Evolutionary conservation across 2,329 filamentous ascomycete genomes (phyloP), one percentile per base, ranked within the genome.

Genomic region (Arachnomyces sp.): DNA sequence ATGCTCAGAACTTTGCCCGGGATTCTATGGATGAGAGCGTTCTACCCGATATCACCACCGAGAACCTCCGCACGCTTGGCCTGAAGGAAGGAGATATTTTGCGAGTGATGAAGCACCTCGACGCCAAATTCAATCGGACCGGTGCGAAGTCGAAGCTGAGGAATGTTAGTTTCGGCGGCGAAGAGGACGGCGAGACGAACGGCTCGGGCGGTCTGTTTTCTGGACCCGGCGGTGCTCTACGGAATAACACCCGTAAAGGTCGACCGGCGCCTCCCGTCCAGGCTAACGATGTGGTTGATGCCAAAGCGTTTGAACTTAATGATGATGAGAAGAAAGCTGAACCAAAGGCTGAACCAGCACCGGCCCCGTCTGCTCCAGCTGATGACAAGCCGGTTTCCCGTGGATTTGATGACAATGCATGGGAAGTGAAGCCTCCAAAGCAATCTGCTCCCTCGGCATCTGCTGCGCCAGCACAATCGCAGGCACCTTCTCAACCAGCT

Each of bases 11-110:
- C 2, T 98, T 98, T 57, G 64, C 78, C 35, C 82, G 82, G 56
- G 92, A 98, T 57, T 92, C 89, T 16, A 96, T 98, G 87, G 89
- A 94, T 49, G 89, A 95, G 61, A 89, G 86, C 47, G 82, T 95
- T 30, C 66, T 96, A 43, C 84, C 88, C 3, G 92, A 96, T 54
- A 90, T 98, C 37, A 86, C 89, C 41, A 78, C 86, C 4, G 79
- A 77, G 45, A 79, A 90, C 13, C 71, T 98, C 35, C 81, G 92
- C 31, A 95, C 84, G 11, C 69, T 98, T 31, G 92, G 92, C n/a
- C 65, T 98, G 36, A 89, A 93, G 45, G 92, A 96, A 63, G 92
- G 92, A 17, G 92, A 98, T 61, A 95, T 95, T 44, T 78, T 98
- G 54, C 89, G 94, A 47, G 86, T 98, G 5, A 95, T 92, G 80